A percentile compares a stretch with the other conserved stretches of the same genome.
These are phyloP conservation scores for Funneliformis mosseae DNA, from an alignment of 192 early-diverging fungal genomes.

Conservation along the genomic window DNA sequence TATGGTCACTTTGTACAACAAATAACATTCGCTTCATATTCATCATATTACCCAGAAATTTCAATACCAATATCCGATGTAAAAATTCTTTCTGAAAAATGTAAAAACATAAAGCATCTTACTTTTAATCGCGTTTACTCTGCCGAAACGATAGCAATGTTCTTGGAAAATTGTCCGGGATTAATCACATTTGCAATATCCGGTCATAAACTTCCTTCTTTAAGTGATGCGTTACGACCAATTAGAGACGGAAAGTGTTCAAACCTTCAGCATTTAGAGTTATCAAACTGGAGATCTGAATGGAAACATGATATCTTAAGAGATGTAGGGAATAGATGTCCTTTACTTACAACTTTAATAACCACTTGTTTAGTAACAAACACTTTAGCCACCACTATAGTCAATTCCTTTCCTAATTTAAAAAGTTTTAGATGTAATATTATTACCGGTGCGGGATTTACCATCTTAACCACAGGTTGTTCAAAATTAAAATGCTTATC, in stretches of 20 bases:
- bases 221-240: neutral
- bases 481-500: constrained; percentile 15
- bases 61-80: neutral
- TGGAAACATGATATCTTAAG: constrained; percentile 13
- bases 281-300: neutral
- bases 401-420: neutral
- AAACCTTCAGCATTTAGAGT: constrained; percentile 8
- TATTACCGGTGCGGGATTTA: constrained; percentile 3
- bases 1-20: neutral
- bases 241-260: constrained; percentile 11
- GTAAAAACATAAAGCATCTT: constrained; percentile 6
- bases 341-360: neutral
- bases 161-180: neutral
- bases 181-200: neutral
- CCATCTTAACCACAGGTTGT: neutral
- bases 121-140: neutral
- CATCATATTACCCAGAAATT: neutral
- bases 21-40: neutral
- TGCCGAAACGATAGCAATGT: neutral
- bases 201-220: neutral
- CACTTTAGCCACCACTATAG: neutral
- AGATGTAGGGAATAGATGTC: neutral
- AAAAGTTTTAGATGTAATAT: neutral
- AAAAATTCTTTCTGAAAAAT: neutral
- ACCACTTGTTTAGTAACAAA: constrained; percentile 3